A percentile compares a stretch with the other conserved stretches of the same genome.
Conservation (phyloP, 805 yeast genomes). For the Isabelozyma gotoi region DNA sequence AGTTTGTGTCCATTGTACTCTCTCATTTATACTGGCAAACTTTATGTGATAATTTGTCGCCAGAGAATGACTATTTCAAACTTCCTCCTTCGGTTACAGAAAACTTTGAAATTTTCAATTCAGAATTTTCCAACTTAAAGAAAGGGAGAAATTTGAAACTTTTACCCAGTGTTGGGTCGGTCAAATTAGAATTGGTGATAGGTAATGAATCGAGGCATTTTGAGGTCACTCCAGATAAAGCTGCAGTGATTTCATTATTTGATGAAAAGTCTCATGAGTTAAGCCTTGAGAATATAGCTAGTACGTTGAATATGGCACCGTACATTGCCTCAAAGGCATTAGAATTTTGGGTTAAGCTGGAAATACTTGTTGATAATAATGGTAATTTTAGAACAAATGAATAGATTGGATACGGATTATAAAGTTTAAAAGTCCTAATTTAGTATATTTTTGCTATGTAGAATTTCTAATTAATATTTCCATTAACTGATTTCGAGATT, state of each 20-base stretch:
- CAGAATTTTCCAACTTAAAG: conserved; percentile 43
- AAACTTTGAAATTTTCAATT: conserved; percentile 44
- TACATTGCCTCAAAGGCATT: conserved; percentile 36
- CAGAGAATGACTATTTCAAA: conserved; percentile 36
- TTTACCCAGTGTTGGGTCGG: conserved; percentile 60
- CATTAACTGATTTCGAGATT: conserved; percentile 60
- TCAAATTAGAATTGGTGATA: conserved; percentile 53
- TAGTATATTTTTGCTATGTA: background rate
- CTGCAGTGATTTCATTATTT: conserved; percentile 58
- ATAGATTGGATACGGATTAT: conserved; percentile 8
- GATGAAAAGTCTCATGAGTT: conserved; percentile 30
- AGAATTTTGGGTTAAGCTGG: conserved; percentile 64
- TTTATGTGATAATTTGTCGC: conserved; percentile 25
- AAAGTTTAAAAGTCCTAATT: background rate
- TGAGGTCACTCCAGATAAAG: conserved; percentile 68
- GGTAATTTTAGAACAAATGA: conserved; percentile 42
- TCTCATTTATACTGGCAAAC: conserved; percentile 85
- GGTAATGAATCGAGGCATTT: conserved; percentile 17
- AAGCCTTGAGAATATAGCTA: conserved; percentile 30
- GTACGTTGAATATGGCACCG: conserved; percentile 41
- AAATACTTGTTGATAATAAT: conserved; percentile 46
- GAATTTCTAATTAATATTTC: conserved; percentile 29
- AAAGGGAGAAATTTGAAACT: conserved; percentile 59
- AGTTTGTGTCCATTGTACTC: conserved; percentile 50
- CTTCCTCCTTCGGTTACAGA: conserved; percentile 48